Percentiles rank a stretch among this genome's conserved stretches.
These are phyloP conservation scores for Byssochlamys sp. DNA, from an alignment of 2,329 filamentous ascomycete genomes.

Conservation along the genomic window DNA sequence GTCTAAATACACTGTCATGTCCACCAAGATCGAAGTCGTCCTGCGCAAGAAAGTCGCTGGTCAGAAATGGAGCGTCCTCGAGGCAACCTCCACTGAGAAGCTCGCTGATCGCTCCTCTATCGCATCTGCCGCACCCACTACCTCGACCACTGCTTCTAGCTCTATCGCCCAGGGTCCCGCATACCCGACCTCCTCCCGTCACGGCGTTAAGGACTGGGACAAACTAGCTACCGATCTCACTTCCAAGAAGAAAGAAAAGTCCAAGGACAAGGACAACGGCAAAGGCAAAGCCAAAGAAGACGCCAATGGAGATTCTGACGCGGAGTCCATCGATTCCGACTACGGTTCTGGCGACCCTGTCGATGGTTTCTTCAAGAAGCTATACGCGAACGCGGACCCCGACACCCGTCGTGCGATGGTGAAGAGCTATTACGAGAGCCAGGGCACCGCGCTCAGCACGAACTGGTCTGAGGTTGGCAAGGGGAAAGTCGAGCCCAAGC, in stretches of 20 bases:
- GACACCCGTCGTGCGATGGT: constrained; percentile 90
- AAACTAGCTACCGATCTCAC: constrained; percentile 52
- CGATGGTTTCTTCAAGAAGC: constrained; percentile 78
- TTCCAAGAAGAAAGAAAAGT: constrained; percentile 26
- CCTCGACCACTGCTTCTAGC: constrained; percentile 7
- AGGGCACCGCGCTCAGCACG: constrained; percentile 83
- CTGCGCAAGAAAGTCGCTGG: constrained; percentile 58
- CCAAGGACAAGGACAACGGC: constrained; percentile 14
- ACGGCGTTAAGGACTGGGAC: constrained; percentile 87
- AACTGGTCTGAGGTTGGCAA: constrained; percentile 76
- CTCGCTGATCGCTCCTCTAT: constrained; percentile 9
- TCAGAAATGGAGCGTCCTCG: constrained; percentile 58
- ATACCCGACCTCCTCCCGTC: constrained; percentile 80
- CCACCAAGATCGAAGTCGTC: constrained; percentile 70
- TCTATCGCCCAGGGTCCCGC: constrained; percentile 36
- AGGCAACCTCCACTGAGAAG: constrained; percentile 32
- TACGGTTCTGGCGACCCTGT: constrained; percentile 52
- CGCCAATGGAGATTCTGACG: constrained; percentile 47
- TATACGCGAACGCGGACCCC: constrained; percentile 66
- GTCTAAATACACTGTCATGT: constrained; percentile 56
- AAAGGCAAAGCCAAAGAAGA: constrained; percentile 18
- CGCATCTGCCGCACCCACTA: background rate
- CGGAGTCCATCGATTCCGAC: constrained; percentile 33
- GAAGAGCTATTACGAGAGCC: constrained; percentile 92
- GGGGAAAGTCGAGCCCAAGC: constrained; percentile 52